phyloP scores from a whole-genome alignment of 139 green algal species.

The Chlorella sp. region DNA sequence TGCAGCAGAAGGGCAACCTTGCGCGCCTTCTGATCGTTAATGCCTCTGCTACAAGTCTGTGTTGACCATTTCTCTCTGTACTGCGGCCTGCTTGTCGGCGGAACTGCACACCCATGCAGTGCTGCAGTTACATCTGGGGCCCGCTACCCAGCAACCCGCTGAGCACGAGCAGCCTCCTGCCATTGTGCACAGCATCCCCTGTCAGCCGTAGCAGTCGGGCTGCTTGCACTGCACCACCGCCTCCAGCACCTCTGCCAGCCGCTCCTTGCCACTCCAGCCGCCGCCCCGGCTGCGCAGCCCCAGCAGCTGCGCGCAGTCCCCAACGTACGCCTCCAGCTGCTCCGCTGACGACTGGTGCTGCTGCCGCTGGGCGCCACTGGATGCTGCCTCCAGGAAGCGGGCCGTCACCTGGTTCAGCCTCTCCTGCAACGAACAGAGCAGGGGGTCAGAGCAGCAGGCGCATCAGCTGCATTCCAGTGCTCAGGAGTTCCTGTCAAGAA shows the following conservation, averaged over 20 bases:
- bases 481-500: too few relatives aligned
- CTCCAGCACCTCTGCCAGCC: slow-evolving; percentile 71
- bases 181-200: background rate
- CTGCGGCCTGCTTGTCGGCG: too few relatives aligned
- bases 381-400: slow-evolving; percentile 61
- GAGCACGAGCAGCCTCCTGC: too few relatives aligned
- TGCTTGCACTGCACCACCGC: slow-evolving; percentile 79
- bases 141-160: too few relatives aligned
- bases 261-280: background rate
- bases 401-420: slow-evolving; percentile 75
- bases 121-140: too few relatives aligned
- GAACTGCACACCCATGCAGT: too few relatives aligned
- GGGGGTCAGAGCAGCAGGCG: too few relatives aligned
- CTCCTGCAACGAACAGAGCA: slow-evolving; percentile 65
- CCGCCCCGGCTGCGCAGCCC: slow-evolving; percentile 53
- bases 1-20: too few relatives aligned
- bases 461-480: too few relatives aligned
- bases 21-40: too few relatives aligned
- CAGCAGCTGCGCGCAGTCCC: slow-evolving; percentile 73
- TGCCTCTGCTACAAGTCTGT: too few relatives aligned
- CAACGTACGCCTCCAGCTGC: slow-evolving; percentile 83
- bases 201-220: slow-evolving; percentile 17
- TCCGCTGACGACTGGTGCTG: slow-evolving; percentile 41
- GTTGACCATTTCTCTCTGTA: too few relatives aligned
- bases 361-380: background rate